These are phyloP conservation scores for Sporisorium sorghi DNA, from an alignment of 1,284 basidiomycete genomes.

Conservation along the genomic window DNA sequence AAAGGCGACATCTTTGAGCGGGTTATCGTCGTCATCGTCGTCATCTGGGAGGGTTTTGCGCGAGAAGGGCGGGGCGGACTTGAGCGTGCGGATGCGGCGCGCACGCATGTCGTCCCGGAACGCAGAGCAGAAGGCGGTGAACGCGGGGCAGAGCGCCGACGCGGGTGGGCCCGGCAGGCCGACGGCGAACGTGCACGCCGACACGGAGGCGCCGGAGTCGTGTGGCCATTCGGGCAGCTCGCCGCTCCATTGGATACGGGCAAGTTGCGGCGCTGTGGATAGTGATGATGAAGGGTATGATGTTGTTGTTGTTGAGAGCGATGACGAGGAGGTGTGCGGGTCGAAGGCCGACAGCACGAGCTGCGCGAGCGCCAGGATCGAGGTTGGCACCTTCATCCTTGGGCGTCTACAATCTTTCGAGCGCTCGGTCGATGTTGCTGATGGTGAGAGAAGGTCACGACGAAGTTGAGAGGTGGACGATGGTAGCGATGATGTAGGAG, in stretches of 20 bases:
- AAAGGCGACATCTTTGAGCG: conserved; percentile 14
- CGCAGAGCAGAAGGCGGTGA: conserved; percentile 16
- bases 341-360: neutral
- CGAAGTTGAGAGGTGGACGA: neutral
- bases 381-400: conserved; percentile 15
- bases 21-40: conserved; percentile 19
- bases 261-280: neutral
- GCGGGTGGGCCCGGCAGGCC: conserved; percentile 33
- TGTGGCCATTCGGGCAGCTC: conserved; percentile 10
- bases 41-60: neutral
- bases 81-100: conserved; percentile 12
- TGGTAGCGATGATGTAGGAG: neutral
- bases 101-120: conserved; percentile 21
- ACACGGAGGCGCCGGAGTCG: conserved; percentile 8
- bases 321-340: neutral
- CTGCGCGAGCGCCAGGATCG: conserved; percentile 14
- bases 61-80: conserved; percentile 14
- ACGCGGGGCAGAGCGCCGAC: conserved; percentile 28
- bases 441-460: neutral
- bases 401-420: neutral
- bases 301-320: conserved; percentile 3
- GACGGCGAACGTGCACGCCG: conserved; percentile 36
- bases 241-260: conserved; percentile 3
- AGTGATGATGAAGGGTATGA: conserved; percentile 1
- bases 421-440: neutral